Evolutionary conservation across 768 basidiomycete genomes (phyloP).

Genomic region (Kwoniella shandongensis): DNA sequence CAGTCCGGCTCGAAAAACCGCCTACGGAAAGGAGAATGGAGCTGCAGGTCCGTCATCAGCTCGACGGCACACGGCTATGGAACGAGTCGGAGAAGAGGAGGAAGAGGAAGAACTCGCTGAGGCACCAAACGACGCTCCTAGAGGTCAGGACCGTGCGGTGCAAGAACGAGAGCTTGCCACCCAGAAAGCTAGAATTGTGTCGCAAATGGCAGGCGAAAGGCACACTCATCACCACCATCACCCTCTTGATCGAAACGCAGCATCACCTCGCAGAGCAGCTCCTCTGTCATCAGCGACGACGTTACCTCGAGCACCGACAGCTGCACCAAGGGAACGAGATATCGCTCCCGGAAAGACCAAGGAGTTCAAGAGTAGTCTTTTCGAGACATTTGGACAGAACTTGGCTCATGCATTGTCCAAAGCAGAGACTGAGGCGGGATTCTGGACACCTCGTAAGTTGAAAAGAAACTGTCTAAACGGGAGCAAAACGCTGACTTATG

Average conservation of each 20-base stretch:
- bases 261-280: constrained; percentile 10
- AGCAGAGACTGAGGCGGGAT: constrained; percentile 19
- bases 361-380: constrained; percentile 16
- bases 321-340: constrained; percentile 4
- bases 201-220: constrained; percentile 71
- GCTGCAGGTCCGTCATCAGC: constrained; percentile 22
- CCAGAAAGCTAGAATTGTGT: constrained; percentile 89
- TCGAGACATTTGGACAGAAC: constrained; percentile 32
- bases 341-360: constrained; percentile 5
- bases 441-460: constrained; percentile 33
- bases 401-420: constrained; percentile 24
- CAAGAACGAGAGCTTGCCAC: constrained; percentile 75
- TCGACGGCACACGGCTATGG: constrained; percentile 19
- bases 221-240: constrained; percentile 8
- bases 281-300: constrained; percentile 13
- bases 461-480: not conserved
- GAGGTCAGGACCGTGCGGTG: constrained; percentile 39
- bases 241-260: not conserved
- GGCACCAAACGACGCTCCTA: constrained; percentile 55
- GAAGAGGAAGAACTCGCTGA: constrained; percentile 58
- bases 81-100: constrained; percentile 49
- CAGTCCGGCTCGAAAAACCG: constrained; percentile 52
- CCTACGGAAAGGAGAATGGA: constrained; percentile 21
- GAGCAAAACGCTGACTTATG: not conserved
- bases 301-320: constrained; percentile 14